These are phyloP conservation scores for Lotmaria passim DNA, from an alignment of 208 protist species.

Conservation along the genomic window DNA sequence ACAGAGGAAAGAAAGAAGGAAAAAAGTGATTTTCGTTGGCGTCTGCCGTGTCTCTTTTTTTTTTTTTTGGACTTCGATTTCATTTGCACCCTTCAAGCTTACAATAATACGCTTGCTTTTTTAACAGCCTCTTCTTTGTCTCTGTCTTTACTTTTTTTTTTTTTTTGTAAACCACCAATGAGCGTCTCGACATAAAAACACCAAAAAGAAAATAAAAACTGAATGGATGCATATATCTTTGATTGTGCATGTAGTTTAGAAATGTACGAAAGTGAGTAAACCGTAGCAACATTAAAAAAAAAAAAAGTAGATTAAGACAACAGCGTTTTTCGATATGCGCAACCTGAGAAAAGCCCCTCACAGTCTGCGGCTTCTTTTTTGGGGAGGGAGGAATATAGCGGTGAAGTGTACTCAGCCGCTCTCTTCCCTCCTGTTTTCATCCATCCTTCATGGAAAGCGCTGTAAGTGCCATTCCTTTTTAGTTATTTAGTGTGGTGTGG, in stretches of 20 bases:
- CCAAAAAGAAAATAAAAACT: no score
- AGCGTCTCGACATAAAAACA: conserved; percentile 5
- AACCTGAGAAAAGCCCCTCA: no score
- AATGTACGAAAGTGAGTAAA: no score
- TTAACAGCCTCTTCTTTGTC: conserved; percentile 9
- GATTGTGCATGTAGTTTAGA: not conserved
- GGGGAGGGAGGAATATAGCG: no score
- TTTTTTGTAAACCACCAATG: conserved; percentile 19
- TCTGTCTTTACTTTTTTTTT: conserved; percentile 11
- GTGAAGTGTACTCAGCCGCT: no score
- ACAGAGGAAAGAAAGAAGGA: no score
- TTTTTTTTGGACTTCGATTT: conserved; percentile 1
- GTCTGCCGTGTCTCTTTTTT: conserved; percentile 6
- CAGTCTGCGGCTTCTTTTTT: no score
- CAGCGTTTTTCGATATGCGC: no score
- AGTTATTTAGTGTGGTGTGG: no score
- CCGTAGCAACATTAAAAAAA: not conserved
- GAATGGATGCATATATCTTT: not conserved
- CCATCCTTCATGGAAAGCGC: no score
- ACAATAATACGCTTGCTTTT: conserved; percentile 8
- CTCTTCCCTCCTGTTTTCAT: no score
- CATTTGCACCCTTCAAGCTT: not conserved
- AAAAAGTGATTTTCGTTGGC: conserved; percentile 10
- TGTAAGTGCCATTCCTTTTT: no score
- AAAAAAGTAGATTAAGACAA: conserved; percentile 1